Evolutionary conservation across 208 protist genomes (phyloP).

Genomic region (Wallacemonas sp.): DNA sequence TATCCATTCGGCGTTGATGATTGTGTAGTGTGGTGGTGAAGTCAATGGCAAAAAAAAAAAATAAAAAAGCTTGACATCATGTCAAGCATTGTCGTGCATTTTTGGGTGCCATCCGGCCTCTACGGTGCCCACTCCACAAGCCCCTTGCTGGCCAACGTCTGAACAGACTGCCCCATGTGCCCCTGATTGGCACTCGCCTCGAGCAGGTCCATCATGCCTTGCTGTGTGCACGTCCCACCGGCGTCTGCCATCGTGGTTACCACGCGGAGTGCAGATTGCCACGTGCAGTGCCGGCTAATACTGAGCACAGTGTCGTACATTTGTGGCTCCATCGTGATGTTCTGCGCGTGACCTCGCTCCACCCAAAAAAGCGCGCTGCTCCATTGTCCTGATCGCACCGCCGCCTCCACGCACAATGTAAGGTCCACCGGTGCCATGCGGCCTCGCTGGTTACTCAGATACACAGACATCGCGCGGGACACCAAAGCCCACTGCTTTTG

Average conservation of each 20-base stretch:
- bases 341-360: slow-evolving; percentile 50
- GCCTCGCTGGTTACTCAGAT: slow-evolving; percentile 58
- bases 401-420: slow-evolving; percentile 61
- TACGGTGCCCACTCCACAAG: slow-evolving; percentile 54
- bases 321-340: slow-evolving; percentile 24
- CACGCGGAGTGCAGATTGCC: slow-evolving; percentile 46
- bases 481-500: slow-evolving; percentile 49
- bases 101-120: neutral
- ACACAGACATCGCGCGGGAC: slow-evolving; percentile 60
- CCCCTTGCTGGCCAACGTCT: slow-evolving; percentile 32
- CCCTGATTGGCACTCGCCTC: slow-evolving; percentile 43
- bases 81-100: too few relatives aligned
- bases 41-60: slow-evolving; percentile 7
- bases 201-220: slow-evolving; percentile 45
- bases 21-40: too few relatives aligned
- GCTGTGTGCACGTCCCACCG: slow-evolving; percentile 43
- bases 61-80: slow-evolving; percentile 13
- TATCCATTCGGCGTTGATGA: too few relatives aligned
- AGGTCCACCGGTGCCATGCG: slow-evolving; percentile 40
- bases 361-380: slow-evolving; percentile 81
- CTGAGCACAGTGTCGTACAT: slow-evolving; percentile 61
- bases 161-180: slow-evolving; percentile 34
- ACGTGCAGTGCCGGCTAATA: slow-evolving; percentile 39
- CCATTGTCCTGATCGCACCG: slow-evolving; percentile 61
- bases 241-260: slow-evolving; percentile 56